Evolutionary conservation across 225 moss, liverwort and hornwort genomes (phyloP).

Genomic region (Pseudoscleropodium purum): DNA sequence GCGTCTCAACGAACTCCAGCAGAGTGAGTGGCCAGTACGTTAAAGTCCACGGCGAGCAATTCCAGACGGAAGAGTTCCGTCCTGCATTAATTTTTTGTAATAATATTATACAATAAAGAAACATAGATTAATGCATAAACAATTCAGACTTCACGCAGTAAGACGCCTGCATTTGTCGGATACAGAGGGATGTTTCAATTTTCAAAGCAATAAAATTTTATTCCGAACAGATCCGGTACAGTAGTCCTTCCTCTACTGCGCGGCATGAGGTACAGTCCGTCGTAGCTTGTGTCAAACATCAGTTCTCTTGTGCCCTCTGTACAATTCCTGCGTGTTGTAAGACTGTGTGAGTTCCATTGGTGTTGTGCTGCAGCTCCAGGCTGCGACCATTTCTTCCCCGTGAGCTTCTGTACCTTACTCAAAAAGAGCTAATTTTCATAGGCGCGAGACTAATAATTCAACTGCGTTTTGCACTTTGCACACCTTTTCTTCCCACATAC

Average conservation of each 20-base stretch:
- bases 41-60: neutral
- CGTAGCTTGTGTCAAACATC: conserved; percentile 1
- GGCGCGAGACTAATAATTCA: neutral
- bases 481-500: neutral
- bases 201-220: neutral
- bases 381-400: conserved; percentile 1
- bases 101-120: neutral
- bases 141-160: neutral
- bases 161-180: neutral
- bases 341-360: neutral
- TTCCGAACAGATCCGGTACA: neutral
- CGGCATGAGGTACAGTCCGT: neutral
- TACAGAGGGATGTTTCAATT: neutral
- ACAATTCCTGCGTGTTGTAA: neutral
- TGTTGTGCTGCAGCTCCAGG: neutral
- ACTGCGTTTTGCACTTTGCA: neutral
- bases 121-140: neutral
- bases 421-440: neutral
- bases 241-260: neutral
- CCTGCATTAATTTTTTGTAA: neutral
- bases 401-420: neutral
- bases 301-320: neutral
- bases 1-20: neutral
- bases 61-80: neutral
- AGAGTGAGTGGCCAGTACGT: neutral